Conservation (phyloP, 768 basidiomycete species). For the Obba rivulosa region DNA sequence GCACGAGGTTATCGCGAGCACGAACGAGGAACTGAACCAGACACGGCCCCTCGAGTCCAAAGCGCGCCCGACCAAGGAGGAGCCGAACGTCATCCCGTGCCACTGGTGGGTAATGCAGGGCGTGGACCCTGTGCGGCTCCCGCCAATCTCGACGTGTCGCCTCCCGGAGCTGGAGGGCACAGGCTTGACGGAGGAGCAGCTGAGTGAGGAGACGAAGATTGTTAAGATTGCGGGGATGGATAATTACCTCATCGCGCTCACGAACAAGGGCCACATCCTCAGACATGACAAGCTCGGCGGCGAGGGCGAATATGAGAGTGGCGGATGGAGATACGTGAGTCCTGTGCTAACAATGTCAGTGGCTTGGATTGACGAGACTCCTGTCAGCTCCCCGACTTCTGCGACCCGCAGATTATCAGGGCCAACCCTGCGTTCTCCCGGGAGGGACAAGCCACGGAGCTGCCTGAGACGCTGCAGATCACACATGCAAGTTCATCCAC, state of each 20-base stretch:
- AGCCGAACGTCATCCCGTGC: constrained; percentile 49
- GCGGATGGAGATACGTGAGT: constrained; percentile 71
- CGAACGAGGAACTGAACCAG: constrained; percentile 43
- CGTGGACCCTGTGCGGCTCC: constrained; percentile 52
- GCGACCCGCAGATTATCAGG: constrained; percentile 50
- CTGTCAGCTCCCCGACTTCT: constrained; percentile 66
- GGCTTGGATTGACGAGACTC: background rate
- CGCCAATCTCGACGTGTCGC: constrained; percentile 41
- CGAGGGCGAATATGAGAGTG: constrained; percentile 32
- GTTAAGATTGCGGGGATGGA: constrained; percentile 81
- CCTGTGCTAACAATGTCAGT: background rate
- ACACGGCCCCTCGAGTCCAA: constrained; percentile 24
- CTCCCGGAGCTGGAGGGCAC: constrained; percentile 46
- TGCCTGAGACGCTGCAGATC: constrained; percentile 51
- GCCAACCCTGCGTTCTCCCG: constrained; percentile 32
- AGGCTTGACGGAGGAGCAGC: constrained; percentile 18
- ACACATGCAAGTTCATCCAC: constrained; percentile 59
- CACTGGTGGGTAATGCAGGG: constrained; percentile 47
- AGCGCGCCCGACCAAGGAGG: constrained; percentile 21
- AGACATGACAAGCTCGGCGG: constrained; percentile 46
- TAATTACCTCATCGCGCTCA: constrained; percentile 69
- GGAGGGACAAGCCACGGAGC: constrained; percentile 12
- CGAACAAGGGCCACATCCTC: constrained; percentile 73
- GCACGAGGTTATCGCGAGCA: constrained; percentile 28
- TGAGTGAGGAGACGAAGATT: constrained; percentile 38